Base-by-base conservation (phyloP, 495 filamentous ascomycete genomes). In the Aspergillus campestris region DNA sequence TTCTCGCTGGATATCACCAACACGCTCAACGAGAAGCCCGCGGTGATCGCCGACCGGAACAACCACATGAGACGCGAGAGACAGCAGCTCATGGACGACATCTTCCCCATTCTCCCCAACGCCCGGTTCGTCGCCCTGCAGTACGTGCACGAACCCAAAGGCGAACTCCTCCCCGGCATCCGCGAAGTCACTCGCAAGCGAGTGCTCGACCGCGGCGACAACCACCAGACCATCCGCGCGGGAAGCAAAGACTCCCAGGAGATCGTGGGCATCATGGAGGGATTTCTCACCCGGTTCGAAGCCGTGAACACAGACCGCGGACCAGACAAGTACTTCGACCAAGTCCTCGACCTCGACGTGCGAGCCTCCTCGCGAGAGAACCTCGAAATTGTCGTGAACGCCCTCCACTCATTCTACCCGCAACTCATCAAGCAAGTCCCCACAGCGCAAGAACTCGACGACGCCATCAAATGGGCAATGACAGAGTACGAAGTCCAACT, bases 141-240 rank as follows among this genome's bases (percentile, higher is more conserved):
- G 48, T 98, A 86, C 51, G 82, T 88, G 2, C 92, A 99, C 54
- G 79, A 89, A 33, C 79, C 82, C 15, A 76, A 77, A 39, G 50
- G 56, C 14, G 42, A 74, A 50, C 61, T 80, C 60, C 58, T 70
- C 4, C 74, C 84, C 18, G 61, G 69, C 3, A 88, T 97, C 45
- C 76, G 81, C 8, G 69, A 79, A 40, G 73, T 88, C n/a, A 94
- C 87, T 0, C 82, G 79, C 36, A 72, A 81, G 36, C 82, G 92
- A 9, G 87, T 99, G 0, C 67, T 96, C 15, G 69, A 75, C 0
- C 86, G 92, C 10, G 92, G 92, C 0, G 89, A 99, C 62, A 97
- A 96, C 58, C 92, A 99, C 56, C 92, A 99, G 61, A 96, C 91
- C 8, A 99, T 99, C 55, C 89, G 91, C 47, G 73, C 91, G 5